A percentile compares a stretch with the other conserved stretches of the same genome.
These are phyloP conservation scores for Leccinellum luteum DNA, from an alignment of 768 basidiomycete genomes.

Conservation along the genomic window DNA sequence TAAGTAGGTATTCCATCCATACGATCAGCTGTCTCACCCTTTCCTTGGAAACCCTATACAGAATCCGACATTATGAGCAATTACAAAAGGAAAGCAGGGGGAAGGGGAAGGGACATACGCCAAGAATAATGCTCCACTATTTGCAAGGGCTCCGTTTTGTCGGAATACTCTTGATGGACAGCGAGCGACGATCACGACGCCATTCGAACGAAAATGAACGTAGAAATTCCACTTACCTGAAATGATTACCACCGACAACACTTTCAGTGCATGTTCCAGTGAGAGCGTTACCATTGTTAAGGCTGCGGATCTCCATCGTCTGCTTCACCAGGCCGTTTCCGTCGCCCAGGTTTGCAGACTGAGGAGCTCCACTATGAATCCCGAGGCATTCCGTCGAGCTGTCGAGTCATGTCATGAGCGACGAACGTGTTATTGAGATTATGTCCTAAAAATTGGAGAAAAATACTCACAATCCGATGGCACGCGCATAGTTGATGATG, in stretches of 20 bases:
- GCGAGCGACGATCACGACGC: not conserved
- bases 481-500: slow-evolving; percentile 53
- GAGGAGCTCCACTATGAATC: slow-evolving; percentile 36
- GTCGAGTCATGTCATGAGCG: not conserved
- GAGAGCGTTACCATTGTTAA: slow-evolving; percentile 35
- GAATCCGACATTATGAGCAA: not conserved
- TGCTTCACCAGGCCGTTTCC: slow-evolving; percentile 45
- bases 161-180: slow-evolving; percentile 39
- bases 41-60: slow-evolving; percentile 44
- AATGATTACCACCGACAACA: slow-evolving; percentile 46
- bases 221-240: slow-evolving; percentile 31
- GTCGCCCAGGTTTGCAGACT: slow-evolving; percentile 45
- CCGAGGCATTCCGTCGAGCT: slow-evolving; percentile 40
- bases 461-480: slow-evolving; percentile 56
- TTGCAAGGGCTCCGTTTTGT: slow-evolving; percentile 54
- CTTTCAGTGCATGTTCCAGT: slow-evolving; percentile 45
- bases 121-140: slow-evolving; percentile 54
- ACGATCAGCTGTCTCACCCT: slow-evolving; percentile 21
- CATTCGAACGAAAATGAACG: not conserved
- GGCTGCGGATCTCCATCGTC: slow-evolving; percentile 41
- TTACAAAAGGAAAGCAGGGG: not conserved
- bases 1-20: not conserved
- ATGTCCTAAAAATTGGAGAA: not conserved
- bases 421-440: slow-evolving; percentile 7
- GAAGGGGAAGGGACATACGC: slow-evolving; percentile 37